A percentile compares a stretch with the other conserved stretches of the same genome.
Conservation (phyloP, 164 flowering plant genomes). For the Vitis rupestris region DNA sequence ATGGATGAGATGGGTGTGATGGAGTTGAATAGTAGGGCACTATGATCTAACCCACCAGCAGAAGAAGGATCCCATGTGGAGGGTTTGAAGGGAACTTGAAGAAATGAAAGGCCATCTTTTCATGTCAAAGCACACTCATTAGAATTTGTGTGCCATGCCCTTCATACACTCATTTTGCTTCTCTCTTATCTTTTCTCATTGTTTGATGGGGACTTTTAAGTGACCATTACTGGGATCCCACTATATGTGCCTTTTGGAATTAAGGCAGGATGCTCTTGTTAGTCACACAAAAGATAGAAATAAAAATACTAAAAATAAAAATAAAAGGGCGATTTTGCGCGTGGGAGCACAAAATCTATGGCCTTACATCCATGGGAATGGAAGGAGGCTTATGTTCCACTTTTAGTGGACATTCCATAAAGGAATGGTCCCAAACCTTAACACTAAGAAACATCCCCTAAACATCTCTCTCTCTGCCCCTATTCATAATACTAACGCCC, state of each 20-base stretch:
- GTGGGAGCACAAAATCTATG: conserved; percentile 3
- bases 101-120: conserved; percentile 24
- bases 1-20: not conserved
- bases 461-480: conserved; percentile 2
- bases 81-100: conserved; percentile 9
- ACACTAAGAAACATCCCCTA: conserved; percentile 18
- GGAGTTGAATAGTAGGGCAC: not conserved
- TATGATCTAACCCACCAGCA: conserved; percentile 6
- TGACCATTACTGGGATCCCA: conserved; percentile 38
- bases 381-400: conserved; percentile 31
- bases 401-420: conserved; percentile 36
- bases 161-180: not conserved
- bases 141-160: not conserved
- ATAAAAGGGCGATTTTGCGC: not conserved
- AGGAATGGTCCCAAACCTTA: conserved; percentile 29
- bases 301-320: not conserved
- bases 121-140: conserved; percentile 14
- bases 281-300: not conserved
- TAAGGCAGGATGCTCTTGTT: not conserved
- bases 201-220: conserved; percentile 23
- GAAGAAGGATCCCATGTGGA: not conserved
- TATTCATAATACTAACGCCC: conserved; percentile 21
- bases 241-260: conserved; percentile 18
- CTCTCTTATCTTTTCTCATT: conserved; percentile 6
- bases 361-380: conserved; percentile 23